Conservation (phyloP, 805 yeast species). For the Torulaspora maleeae region DNA sequence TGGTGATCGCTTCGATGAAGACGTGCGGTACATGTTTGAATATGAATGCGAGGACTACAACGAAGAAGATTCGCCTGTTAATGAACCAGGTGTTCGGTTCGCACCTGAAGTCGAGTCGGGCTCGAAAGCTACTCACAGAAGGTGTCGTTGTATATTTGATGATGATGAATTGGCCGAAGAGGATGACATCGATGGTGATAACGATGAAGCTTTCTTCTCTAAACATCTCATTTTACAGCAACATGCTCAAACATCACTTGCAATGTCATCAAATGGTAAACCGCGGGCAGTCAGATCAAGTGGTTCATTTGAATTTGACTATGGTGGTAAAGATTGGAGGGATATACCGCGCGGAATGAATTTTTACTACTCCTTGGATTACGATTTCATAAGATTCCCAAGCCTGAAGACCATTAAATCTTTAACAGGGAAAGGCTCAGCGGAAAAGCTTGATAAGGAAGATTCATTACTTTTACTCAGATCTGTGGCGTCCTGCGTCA, state of each 20-base stretch:
- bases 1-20: constrained; percentile 67
- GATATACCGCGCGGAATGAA: constrained; percentile 63
- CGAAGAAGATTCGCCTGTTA: constrained; percentile 23
- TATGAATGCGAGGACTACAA: constrained; percentile 46
- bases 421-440: constrained; percentile 21
- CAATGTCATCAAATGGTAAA: constrained; percentile 13
- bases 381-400: constrained; percentile 20
- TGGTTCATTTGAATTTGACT: constrained; percentile 47
- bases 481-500: constrained; percentile 52
- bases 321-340: constrained; percentile 65
- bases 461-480: constrained; percentile 20
- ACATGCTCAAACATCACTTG: constrained; percentile 9
- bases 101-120: constrained; percentile 14
- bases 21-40: constrained; percentile 56
- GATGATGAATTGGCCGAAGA: constrained; percentile 32
- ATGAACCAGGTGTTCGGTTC: constrained; percentile 18
- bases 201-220: constrained; percentile 21
- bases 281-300: constrained; percentile 37
- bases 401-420: constrained; percentile 11
- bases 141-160: constrained; percentile 39
- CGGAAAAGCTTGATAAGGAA: constrained; percentile 13
- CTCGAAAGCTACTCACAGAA: constrained; percentile 20
- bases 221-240: constrained; percentile 11
- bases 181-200: constrained; percentile 27
- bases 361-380: constrained; percentile 32